Evolutionary conservation across 2,329 filamentous ascomycete genomes (phyloP), one percentile per base, ranked within the genome.

Genomic region (Periconia sp.): DNA sequence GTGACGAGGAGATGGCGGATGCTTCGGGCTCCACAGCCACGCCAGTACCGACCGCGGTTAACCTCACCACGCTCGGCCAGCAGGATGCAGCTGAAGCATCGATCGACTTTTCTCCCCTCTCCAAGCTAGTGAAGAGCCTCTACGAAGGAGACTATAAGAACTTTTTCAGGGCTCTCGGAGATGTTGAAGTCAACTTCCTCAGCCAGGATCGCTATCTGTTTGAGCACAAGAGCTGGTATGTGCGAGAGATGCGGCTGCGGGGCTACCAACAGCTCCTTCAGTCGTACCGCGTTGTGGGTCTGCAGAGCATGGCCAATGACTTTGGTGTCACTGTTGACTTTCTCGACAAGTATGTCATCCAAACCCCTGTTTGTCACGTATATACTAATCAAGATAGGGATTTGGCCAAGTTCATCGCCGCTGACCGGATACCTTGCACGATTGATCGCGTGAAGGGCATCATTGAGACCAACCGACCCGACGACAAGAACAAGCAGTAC

Each of bases 401-500:
- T 70, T 86, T 99, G 53, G 92, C 93, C 71, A 94, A 92, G 70
- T 99, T 99, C 78, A 97, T 99, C 69, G 94, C 94, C 15, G 92
- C 87, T 60, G 91, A 93, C 72, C 88, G 93, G 65, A 93, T 99
- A 69, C 88, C 92, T 49, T 97, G 94, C 82, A 97, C 92, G 20
- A 97, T 99, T 66, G 94, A 99, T 77, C 90, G 94, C 50, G 94
- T 99, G 60, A 91, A 92, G 55, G 94, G 93, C 62, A 90, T 97
- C 64, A 97, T 99, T 68, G 94, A 97, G 83, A 99, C 94, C 43
- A 97, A 97, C 79, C 85, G 94, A 50, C 92, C 93, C 9, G 94
- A 97, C 73, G 92, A 96, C 80, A 99, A 99, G 87, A 97, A 97
- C 83, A 97, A 96, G 84, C 94, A 99, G 79, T 99, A 99, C 77